Evolutionary conservation across 2,329 filamentous ascomycete species (phyloP), one percentile per base, ranked within the genome.

Genomic region (Calonectria pseudoreteaudii): DNA sequence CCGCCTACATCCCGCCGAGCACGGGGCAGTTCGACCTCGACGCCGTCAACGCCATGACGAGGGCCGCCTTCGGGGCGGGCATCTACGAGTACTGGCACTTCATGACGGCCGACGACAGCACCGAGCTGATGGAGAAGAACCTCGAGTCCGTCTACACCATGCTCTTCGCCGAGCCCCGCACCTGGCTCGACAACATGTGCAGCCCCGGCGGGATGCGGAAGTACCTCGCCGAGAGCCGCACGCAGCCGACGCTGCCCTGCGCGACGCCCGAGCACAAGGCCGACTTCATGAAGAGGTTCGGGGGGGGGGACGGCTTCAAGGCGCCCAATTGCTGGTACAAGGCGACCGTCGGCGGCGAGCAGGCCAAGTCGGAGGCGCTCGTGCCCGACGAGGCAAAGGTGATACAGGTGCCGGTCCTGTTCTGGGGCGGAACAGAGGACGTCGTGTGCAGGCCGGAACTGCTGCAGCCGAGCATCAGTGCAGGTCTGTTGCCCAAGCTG

Each of bases 81-180:
- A 41, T 62, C 23, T 62, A 62, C 31, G 56, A 62, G 56, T 62
- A 62, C 34, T 62, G 56, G 56, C 36, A 38, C n/a, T 62, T 62
- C 9, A 20, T 62, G 23, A 30, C 36, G 4, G 34, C 56, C 7
- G 34, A 41, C 2, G 56, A 62, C 26, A 34, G 23, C 34, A 13
- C 36, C 14, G 26, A 38, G 2, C 26, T 62, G 34, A 62, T 62
- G 56, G 18, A 26, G 23, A 26, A 11, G 18, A 62, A 62, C 14
- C 56, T 62, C 5, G 56, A 62, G 34, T 62, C 56, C 7, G 23
- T 62, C 14, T 62, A 62, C 36, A 28, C n/a, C 13, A 23, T 41
- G 34, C 14, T 26, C 14, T 62, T 62, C 11, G n/a, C 7, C 23
- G 56, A 62, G 18, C 56, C 56, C 8, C 4, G 14, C 18, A 41